phyloP scores from a whole-genome alignment of 164 flowering plant genomes.

The Tinospora cordifolia region DNA sequence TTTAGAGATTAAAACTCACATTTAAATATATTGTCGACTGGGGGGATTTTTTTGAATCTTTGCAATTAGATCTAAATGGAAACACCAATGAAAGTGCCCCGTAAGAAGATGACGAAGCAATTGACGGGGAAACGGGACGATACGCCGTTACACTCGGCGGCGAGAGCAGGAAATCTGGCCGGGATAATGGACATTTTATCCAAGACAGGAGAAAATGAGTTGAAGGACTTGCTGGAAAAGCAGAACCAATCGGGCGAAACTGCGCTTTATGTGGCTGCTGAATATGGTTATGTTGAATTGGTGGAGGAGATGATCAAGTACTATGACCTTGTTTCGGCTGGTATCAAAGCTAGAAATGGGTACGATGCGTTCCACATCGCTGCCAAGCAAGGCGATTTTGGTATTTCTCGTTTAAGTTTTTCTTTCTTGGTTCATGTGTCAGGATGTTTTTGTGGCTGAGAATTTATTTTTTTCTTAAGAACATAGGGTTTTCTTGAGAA shows the following conservation, averaged over 20 bases:
- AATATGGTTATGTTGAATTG: conserved; percentile 71
- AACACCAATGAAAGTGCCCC: conserved; percentile 21
- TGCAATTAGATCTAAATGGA: conserved; percentile 30
- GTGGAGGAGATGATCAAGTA: conserved; percentile 68
- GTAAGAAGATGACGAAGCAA: conserved; percentile 76
- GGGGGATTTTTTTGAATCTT: not conserved
- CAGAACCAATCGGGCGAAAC: conserved; percentile 89
- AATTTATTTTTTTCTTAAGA: not conserved
- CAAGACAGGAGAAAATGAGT: conserved; percentile 33
- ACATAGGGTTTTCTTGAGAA: not conserved
- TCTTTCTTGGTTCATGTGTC: not conserved
- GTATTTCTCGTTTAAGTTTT: conserved; percentile 24
- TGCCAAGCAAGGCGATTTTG: conserved; percentile 86
- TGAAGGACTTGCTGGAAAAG: conserved; percentile 44
- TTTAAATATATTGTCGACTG: not conserved
- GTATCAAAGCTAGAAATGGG: conserved; percentile 82
- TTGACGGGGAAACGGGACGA: conserved; percentile 77
- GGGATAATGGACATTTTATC: conserved; percentile 39
- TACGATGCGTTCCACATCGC: conserved; percentile 95
- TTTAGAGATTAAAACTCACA: not conserved
- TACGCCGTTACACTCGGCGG: conserved; percentile 59
- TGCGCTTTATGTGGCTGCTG: conserved; percentile 77
- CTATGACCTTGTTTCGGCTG: conserved; percentile 57
- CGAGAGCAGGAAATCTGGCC: conserved; percentile 54
- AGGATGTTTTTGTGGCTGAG: not conserved